Conservation (phyloP, 129 eudicot species). For the Glebionis coronaria region DNA sequence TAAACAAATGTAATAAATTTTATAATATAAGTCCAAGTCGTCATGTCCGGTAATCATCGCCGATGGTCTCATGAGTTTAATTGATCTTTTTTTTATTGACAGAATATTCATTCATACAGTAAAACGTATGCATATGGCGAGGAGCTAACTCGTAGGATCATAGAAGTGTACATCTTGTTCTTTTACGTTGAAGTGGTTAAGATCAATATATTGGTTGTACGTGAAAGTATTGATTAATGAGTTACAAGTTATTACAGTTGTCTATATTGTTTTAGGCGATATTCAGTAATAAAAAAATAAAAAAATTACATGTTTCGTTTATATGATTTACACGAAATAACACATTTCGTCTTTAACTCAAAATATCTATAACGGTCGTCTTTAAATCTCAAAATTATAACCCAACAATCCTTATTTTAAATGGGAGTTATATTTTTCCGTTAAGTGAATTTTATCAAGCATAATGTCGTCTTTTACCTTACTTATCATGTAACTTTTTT, state of each 20-base stretch:
- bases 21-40: neutral
- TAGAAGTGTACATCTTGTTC: conserved; percentile 1
- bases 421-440: no score
- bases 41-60: neutral
- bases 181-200: neutral
- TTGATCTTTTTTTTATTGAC: conserved; percentile 8
- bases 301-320: no score
- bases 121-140: conserved; percentile 26
- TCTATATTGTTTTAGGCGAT: neutral
- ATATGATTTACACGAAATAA: no score
- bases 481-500: no score
- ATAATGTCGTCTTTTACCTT: no score
- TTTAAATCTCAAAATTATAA: no score
- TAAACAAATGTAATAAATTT: no score
- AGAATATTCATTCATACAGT: conserved; percentile 31
- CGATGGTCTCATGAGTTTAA: neutral
- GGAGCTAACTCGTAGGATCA: conserved; percentile 14
- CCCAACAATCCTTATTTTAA: no score
- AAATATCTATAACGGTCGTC: no score
- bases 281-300: no score
- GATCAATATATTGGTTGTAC: neutral
- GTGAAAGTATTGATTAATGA: neutral
- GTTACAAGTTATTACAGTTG: neutral
- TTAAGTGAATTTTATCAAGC: no score
- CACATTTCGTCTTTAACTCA: no score